Evolutionary conservation across 352 stramenopile species (phyloP), one percentile per base, ranked within the genome.

Genomic region (Globisporangium mamillatum): DNA sequence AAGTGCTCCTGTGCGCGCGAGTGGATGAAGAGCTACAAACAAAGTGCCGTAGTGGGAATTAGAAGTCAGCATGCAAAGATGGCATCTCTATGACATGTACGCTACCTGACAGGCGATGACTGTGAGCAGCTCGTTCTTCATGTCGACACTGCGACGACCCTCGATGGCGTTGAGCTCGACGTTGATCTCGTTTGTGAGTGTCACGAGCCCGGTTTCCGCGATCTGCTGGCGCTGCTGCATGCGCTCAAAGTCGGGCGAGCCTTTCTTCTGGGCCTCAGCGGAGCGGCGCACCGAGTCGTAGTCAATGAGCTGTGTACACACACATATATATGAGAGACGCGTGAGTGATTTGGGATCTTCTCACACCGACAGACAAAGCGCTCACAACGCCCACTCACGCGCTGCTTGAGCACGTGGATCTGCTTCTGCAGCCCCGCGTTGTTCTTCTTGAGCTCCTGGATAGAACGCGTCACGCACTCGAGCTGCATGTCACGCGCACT

Each of bases 101-200:
- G 20, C 4, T 18, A 84, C 82, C 69, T 92, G 81, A n/a, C 84
- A 78, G 1, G 86, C 86, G 10, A 92, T 77, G 48, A 94, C 76
- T 0, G 84, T 87, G 53, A 92, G 82, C 41, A 94, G 74, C 59
- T 94, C 84, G 71, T 94, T 92, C 71, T 88, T 89, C 63, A 94
- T 81, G 63, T 90, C 82, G 25, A 77, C 70, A 60, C 85, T 75
- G 34, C 86, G 82, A 38, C 81, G 81, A 48, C 73, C 62, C 41
- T 94, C 82, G 10, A 94, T 74, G 3, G 76, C 78, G 55, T 79
- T 88, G 61, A 94, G 75, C 60, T 91, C 82, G 18, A 58, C 63
- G 66, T 94, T 88, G 56, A 94, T 82, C 41, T 80, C 84, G 70
- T 79, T 82, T 38, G 84, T 89, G 9, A 88, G 70, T 8, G 68